These are phyloP conservation scores for Sphaerulina populicola DNA, from an alignment of 2,329 filamentous ascomycete species.

Conservation along the genomic window DNA sequence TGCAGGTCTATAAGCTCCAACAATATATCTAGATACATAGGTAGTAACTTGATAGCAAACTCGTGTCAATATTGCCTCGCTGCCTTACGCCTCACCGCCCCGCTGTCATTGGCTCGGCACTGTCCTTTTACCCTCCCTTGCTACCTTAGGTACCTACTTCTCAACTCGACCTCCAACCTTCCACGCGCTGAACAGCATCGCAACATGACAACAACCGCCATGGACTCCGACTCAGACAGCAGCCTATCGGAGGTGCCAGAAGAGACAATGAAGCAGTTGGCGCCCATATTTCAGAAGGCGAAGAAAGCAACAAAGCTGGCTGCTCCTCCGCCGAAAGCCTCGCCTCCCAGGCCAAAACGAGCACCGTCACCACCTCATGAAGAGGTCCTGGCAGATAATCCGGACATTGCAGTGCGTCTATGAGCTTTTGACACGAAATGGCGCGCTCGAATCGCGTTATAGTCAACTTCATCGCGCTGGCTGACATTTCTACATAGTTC, in stretches of 20 bases:
- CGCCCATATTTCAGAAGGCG: slow-evolving; percentile 33
- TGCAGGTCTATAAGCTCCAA: not conserved
- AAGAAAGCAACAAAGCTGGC: slow-evolving; percentile 37
- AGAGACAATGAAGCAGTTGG: slow-evolving; percentile 43
- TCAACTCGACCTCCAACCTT: slow-evolving; percentile 14
- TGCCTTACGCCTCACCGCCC: slow-evolving; percentile 10
- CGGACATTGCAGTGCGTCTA: slow-evolving; percentile 77
- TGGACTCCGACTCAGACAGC: slow-evolving; percentile 46
- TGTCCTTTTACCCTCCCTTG: slow-evolving; percentile 14
- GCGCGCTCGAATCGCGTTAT: slow-evolving; percentile 28
- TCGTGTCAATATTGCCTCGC: slow-evolving; percentile 1
- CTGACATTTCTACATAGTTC: slow-evolving; percentile 59
- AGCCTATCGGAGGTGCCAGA: slow-evolving; percentile 54
- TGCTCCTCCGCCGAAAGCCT: slow-evolving; percentile 40
- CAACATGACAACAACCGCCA: slow-evolving; percentile 35
- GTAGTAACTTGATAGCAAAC: slow-evolving; percentile 19
- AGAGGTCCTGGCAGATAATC: slow-evolving; percentile 80
- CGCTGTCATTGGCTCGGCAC: slow-evolving; percentile 17
- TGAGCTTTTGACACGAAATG: slow-evolving; percentile 22
- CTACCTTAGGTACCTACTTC: slow-evolving; percentile 8
- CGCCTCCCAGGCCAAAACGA: slow-evolving; percentile 51
- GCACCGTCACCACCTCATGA: slow-evolving; percentile 84
- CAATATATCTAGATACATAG: slow-evolving; percentile 10
- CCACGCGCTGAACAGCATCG: slow-evolving; percentile 22
- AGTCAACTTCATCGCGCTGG: slow-evolving; percentile 19